Evolutionary conservation across 139 green algal species (phyloP).

Genomic region (Chlamydomonas urium): DNA sequence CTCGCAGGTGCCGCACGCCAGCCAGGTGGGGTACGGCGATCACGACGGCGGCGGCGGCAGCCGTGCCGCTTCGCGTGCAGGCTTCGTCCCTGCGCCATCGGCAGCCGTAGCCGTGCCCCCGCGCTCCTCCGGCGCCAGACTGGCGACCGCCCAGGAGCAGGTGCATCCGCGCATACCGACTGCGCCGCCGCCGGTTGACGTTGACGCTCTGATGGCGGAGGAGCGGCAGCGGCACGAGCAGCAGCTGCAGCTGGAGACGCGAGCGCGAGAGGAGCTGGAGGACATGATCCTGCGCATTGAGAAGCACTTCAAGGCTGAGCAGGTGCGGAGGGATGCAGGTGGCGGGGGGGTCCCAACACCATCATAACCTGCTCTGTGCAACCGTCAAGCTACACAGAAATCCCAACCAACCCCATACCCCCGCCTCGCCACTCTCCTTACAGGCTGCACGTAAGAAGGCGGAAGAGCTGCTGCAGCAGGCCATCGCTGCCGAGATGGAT

Average conservation of each 20-base stretch:
- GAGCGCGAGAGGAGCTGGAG: constrained; percentile 61
- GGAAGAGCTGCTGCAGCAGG: constrained; percentile 47
- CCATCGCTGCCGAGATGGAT: constrained; percentile 40
- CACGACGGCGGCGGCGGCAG: too few relatives aligned
- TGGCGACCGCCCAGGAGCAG: not conserved
- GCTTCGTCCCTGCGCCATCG: too few relatives aligned
- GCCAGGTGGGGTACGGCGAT: too few relatives aligned
- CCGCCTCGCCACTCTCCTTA: too few relatives aligned
- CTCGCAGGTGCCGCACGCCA: too few relatives aligned
- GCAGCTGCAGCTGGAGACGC: constrained; percentile 37
- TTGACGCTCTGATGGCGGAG: constrained; percentile 7
- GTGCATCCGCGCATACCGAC: not conserved
- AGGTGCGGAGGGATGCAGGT: too few relatives aligned
- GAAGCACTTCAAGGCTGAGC: constrained; percentile 71
- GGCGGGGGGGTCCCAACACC: too few relatives aligned
- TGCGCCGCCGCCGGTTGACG: not conserved
- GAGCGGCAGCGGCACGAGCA: constrained; percentile 30
- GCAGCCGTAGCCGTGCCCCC: too few relatives aligned
- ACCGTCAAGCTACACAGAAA: too few relatives aligned
- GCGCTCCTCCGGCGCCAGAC: not conserved
- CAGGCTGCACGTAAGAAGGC: constrained; percentile 44
- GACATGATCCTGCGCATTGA: constrained; percentile 81
- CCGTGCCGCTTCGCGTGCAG: too few relatives aligned
- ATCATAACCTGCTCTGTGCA: too few relatives aligned
- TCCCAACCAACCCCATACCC: too few relatives aligned